Base-by-base conservation (phyloP, 2,329 filamentous ascomycete species). In the Aureobasidium sp. region DNA sequence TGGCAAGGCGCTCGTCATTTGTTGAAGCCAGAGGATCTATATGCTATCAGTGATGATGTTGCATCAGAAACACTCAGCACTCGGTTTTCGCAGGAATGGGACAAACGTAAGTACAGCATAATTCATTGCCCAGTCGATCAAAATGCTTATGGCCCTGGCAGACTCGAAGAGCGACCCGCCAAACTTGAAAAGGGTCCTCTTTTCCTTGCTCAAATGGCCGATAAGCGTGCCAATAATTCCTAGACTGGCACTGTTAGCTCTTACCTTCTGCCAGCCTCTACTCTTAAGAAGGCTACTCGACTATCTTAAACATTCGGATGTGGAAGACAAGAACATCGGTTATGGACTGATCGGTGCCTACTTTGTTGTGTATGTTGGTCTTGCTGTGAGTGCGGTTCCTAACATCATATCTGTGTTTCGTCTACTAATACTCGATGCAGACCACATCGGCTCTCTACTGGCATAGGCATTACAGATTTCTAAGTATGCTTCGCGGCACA, bases 311-410 rank as follows among this genome's bases (percentile, higher is more conserved):
- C 34, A 41, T 48, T 43, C 59, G 2, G 37, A 44, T 2, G 24
- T 26, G 5, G 53, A 59, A 27, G 46, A 47, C 36, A 27, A 17
- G 0, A 68, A 67, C 34, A 61, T 62, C 37, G 72, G 71, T 0
- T 67, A 67, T 41, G 72, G 67, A 0, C 63, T 73, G 1, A 70
- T 73, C 13, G 71, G 69, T 15, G 72, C 70, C 0, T 74, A 69
- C 62, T 66, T 66, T 13, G 29, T 74, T n/a, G 72, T 71, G 0
- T 73, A 72, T 52, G 34, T 69, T n/a, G 71, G 71, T 4, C 63
- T 71, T 5, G 71, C 71, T 2, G 44, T 47, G 26, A 47, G 44
- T 47, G 2, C 5, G 1, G 2, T 13, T 4, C 8, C 12, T 9
- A 15, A 47, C 12, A 7, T 9, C 5, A 29, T 4, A 44, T 4